Percentiles rank a stretch among this genome's conserved stretches.
Evolutionary conservation across 306 rosid species (phyloP).

Genomic region (Sicyos baderoa): DNA sequence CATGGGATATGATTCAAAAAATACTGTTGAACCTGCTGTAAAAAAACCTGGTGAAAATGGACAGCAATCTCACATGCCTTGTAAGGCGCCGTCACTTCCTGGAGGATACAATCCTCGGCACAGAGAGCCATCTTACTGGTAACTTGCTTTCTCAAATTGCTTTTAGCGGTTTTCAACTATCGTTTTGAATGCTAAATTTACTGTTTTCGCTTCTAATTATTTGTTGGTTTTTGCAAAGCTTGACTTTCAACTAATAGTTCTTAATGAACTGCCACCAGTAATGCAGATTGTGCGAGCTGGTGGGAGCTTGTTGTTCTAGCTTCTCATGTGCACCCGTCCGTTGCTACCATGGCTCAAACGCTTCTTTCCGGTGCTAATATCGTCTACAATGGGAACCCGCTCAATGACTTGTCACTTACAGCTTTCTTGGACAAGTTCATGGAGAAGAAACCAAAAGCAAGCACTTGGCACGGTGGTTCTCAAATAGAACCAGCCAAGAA

Average conservation of each 20-base stretch:
- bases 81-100: conserved; percentile 44
- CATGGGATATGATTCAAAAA: conserved; percentile 30
- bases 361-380: conserved; percentile 88
- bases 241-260: background rate
- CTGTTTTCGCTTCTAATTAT: background rate
- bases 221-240: background rate
- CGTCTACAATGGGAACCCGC: conserved; percentile 81
- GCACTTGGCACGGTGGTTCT: conserved; percentile 90
- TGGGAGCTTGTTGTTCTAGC: conserved; percentile 87
- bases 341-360: conserved; percentile 78
- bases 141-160: conserved; percentile 16
- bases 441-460: conserved; percentile 89
- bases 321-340: conserved; percentile 88
- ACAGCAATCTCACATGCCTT: conserved; percentile 30
- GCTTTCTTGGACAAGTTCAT: conserved; percentile 94
- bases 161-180: too few relatives aligned
- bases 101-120: conserved; percentile 81
- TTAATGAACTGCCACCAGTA: conserved; percentile 38
- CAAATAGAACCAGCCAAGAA: conserved; percentile 88
- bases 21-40: conserved; percentile 23
- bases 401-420: conserved; percentile 59
- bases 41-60: conserved; percentile 24
- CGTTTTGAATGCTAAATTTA: background rate
- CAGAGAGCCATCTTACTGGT: conserved; percentile 87
- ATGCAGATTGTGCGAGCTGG: conserved; percentile 85